Conservation (phyloP, 2,329 filamentous ascomycete species). For the Elsinoe fawcettii region DNA sequence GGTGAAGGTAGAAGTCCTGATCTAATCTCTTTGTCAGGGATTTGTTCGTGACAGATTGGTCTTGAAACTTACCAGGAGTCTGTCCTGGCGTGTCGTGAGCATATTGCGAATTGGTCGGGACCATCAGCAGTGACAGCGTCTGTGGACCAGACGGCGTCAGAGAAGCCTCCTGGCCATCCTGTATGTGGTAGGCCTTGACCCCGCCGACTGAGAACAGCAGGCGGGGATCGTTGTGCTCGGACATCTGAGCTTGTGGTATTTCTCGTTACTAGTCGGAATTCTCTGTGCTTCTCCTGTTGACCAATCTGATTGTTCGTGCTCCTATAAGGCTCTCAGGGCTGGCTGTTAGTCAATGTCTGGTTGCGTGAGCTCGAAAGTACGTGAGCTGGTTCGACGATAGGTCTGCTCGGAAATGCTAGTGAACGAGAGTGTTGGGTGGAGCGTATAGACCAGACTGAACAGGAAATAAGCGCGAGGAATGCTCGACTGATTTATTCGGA, state of each 20-base stretch:
- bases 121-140: conserved; percentile 90
- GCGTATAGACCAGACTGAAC: not conserved
- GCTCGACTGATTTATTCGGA: not conserved
- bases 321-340: not conserved
- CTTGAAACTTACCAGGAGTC: not conserved
- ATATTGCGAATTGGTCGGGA: conserved; percentile 74
- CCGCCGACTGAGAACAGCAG: conserved; percentile 60
- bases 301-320: too few species aligned
- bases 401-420: not conserved
- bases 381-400: not conserved
- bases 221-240: conserved; percentile 48
- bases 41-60: not conserved
- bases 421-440: not conserved
- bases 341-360: not conserved
- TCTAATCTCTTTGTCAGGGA: conserved; percentile 43
- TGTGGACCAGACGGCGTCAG: conserved; percentile 82
- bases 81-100: conserved; percentile 49
- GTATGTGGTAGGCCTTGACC: conserved; percentile 84
- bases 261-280: too few species aligned
- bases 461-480: not conserved
- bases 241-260: conserved; percentile 27
- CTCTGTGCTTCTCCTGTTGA: too few species aligned
- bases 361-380: too few species aligned
- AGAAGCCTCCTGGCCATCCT: conserved; percentile 73
- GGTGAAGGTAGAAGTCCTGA: conserved; percentile 94